Evolutionary conservation across 306 rosid genomes (phyloP).

Genomic region (Pterocarpus macrocarpus): DNA sequence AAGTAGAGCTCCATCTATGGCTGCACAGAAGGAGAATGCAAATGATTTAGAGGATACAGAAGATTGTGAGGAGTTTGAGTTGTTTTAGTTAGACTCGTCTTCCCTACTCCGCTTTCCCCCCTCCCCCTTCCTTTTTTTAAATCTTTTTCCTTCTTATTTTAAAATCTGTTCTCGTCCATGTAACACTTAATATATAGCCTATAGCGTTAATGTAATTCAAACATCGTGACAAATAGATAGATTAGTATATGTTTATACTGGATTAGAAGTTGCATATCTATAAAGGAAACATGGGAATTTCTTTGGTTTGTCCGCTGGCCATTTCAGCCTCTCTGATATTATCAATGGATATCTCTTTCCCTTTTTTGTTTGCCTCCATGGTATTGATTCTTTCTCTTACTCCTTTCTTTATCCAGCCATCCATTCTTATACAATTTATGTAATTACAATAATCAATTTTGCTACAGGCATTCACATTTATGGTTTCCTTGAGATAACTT

Average conservation of each 20-base stretch:
- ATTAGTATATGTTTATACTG: constrained; percentile 68
- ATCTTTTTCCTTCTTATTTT: constrained; percentile 45
- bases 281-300: constrained; percentile 44
- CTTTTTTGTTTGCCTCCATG: neutral
- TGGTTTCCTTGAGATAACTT: neutral
- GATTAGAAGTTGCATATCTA: constrained; percentile 57
- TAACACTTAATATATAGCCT: constrained; percentile 64
- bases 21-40: constrained; percentile 60
- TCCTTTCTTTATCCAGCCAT: neutral
- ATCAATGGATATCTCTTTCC: constrained; percentile 23
- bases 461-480: neutral
- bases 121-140: neutral
- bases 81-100: constrained; percentile 67
- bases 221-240: constrained; percentile 62
- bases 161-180: constrained; percentile 39
- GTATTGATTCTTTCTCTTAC: neutral
- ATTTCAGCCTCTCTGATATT: constrained; percentile 16
- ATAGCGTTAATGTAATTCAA: constrained; percentile 63
- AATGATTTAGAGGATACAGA: constrained; percentile 68
- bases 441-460: constrained; percentile 1
- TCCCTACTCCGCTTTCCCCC: constrained; percentile 25
- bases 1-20: constrained; percentile 51
- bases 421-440: neutral
- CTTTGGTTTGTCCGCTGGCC: constrained; percentile 33
- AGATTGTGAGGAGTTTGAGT: constrained; percentile 75